Evolutionary conservation across 805 yeast species (phyloP).

Genomic region (Priceomyces carsonii): DNA sequence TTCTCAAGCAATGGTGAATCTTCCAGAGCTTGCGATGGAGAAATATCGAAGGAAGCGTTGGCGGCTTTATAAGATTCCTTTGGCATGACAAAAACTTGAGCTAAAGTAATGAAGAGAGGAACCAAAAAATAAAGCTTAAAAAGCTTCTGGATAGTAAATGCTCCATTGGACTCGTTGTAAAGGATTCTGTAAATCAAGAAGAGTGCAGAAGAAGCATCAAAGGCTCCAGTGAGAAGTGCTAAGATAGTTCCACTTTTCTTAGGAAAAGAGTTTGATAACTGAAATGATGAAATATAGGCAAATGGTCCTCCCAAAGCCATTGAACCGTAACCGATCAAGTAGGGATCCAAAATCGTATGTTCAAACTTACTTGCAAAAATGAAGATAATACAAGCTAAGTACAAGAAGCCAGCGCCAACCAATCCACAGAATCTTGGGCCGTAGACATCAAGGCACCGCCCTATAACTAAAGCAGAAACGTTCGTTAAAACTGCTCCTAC

Average conservation of each 20-base stretch:
- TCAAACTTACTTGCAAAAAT: constrained; percentile 36
- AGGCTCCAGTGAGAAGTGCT: constrained; percentile 58
- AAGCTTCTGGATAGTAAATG: constrained; percentile 43
- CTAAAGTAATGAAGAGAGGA: constrained; percentile 49
- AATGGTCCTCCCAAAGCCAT: constrained; percentile 64
- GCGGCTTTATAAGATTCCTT: constrained; percentile 48
- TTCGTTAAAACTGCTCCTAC: constrained; percentile 58
- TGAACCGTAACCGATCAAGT: constrained; percentile 49
- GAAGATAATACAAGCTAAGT: constrained; percentile 47
- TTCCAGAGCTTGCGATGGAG: constrained; percentile 15
- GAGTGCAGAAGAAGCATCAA: constrained; percentile 58
- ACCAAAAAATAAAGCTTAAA: constrained; percentile 49
- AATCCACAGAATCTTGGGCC: constrained; percentile 58
- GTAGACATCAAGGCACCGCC: constrained; percentile 47
- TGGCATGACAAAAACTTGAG: constrained; percentile 51
- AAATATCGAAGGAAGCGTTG: constrained; percentile 25
- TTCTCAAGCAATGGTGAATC: constrained; percentile 24
- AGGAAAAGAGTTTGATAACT: constrained; percentile 58
- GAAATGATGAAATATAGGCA: constrained; percentile 56
- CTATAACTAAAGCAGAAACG: constrained; percentile 53
- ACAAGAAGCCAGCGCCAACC: constrained; percentile 49
- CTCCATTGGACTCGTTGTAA: constrained; percentile 30
- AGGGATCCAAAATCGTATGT: constrained; percentile 45
- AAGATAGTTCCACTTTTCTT: constrained; percentile 51
- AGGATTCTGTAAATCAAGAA: constrained; percentile 48